Evolutionary conservation across 2,329 filamentous ascomycete species (phyloP).

Genomic region (Arthrobotrys megalospora): DNA sequence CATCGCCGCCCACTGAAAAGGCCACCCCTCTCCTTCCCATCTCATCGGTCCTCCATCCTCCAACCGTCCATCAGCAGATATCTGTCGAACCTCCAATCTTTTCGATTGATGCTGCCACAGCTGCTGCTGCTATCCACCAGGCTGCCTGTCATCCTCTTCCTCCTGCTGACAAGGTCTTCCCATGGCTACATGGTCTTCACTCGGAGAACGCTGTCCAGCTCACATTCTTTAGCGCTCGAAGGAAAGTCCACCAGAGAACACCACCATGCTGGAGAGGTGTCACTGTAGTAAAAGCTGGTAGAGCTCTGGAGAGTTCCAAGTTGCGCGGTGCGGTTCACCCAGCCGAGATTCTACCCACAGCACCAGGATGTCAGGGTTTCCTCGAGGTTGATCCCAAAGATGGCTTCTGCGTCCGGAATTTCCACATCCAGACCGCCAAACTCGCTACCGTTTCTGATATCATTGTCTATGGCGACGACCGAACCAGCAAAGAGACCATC

Average conservation of each 20-base stretch:
- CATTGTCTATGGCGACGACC: slow-evolving; percentile 87
- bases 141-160: slow-evolving; percentile 84
- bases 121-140: slow-evolving; percentile 82
- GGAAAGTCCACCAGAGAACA: slow-evolving; percentile 78
- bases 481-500: slow-evolving; percentile 75
- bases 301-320: slow-evolving; percentile 80
- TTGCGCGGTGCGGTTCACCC: slow-evolving; percentile 90
- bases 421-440: slow-evolving; percentile 95
- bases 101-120: slow-evolving; percentile 77
- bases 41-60: slow-evolving; percentile 80
- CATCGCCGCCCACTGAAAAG: slow-evolving; percentile 73
- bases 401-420: slow-evolving; percentile 96
- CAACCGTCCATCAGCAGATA: slow-evolving; percentile 76
- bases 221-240: slow-evolving; percentile 86
- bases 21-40: slow-evolving; percentile 71
- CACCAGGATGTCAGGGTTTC: slow-evolving; percentile 74
- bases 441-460: slow-evolving; percentile 90
- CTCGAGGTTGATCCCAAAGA: slow-evolving; percentile 87
- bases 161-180: slow-evolving; percentile 88
- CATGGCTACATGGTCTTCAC: slow-evolving; percentile 95
- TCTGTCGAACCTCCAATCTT: slow-evolving; percentile 77
- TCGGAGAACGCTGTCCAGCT: slow-evolving; percentile 89
- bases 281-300: slow-evolving; percentile 89
- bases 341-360: slow-evolving; percentile 79
- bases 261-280: slow-evolving; percentile 85